phyloP scores from a whole-genome alignment of 2,329 filamentous ascomycete genomes.

The Xylariomycetidae sp. region DNA sequence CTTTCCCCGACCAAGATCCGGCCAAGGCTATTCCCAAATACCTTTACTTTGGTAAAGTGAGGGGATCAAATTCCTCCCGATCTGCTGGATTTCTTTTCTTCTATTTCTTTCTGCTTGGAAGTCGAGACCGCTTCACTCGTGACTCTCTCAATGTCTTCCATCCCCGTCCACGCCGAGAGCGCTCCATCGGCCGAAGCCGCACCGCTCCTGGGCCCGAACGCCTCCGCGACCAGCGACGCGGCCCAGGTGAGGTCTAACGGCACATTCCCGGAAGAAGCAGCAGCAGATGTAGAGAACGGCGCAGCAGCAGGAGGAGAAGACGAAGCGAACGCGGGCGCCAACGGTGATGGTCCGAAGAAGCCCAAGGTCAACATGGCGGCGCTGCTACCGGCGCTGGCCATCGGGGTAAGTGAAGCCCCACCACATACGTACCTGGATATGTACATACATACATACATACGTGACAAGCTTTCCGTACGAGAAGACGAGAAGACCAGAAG shows the following conservation, averaged over 20 bases:
- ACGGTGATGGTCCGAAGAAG: slow-evolving; percentile 26
- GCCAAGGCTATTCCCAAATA: too few relatives aligned
- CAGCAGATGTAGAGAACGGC: background rate
- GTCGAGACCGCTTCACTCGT: slow-evolving; percentile 1
- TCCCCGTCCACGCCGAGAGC: slow-evolving; percentile 8
- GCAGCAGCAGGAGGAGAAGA: slow-evolving; percentile 17
- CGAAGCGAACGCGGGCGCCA: slow-evolving; percentile 15
- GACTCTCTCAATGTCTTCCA: slow-evolving; percentile 8
- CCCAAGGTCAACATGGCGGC: slow-evolving; percentile 19
- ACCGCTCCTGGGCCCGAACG: slow-evolving; percentile 17
- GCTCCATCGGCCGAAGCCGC: slow-evolving; percentile 16
- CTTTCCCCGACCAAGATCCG: too few relatives aligned
- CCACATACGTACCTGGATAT: background rate
- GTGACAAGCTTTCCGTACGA: too few relatives aligned
- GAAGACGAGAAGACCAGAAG: too few relatives aligned
- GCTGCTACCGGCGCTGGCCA: slow-evolving; percentile 23
- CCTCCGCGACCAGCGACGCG: slow-evolving; percentile 7
- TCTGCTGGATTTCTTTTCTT: too few relatives aligned
- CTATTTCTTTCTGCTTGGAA: background rate
- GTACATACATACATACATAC: background rate
- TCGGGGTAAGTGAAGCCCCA: slow-evolving; percentile 15
- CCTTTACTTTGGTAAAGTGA: too few relatives aligned
- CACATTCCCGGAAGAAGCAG: slow-evolving; percentile 8
- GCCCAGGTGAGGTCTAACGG: slow-evolving; percentile 12
- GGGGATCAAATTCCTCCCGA: too few relatives aligned